phyloP scores from a whole-genome alignment of 805 yeast genomes.

The Sugiyamaella lignohabitans region DNA sequence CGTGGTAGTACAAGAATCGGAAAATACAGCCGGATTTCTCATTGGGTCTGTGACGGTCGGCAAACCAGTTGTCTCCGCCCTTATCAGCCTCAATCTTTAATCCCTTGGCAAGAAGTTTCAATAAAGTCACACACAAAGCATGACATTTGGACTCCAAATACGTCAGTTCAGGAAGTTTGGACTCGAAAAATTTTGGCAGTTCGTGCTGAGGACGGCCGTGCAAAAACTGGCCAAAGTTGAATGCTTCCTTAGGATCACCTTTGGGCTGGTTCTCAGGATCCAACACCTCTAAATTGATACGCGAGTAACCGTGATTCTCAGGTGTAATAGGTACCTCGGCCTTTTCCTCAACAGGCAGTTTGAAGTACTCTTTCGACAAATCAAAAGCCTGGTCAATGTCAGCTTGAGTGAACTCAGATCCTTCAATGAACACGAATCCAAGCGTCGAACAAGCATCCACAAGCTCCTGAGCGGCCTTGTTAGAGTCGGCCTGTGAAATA shows the following conservation, averaged over 20 bases:
- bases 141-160: constrained; percentile 40
- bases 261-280: constrained; percentile 33
- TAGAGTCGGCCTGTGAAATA: constrained; percentile 44
- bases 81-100: constrained; percentile 50
- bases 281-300: constrained; percentile 47
- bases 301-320: constrained; percentile 56
- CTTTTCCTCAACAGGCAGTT: constrained; percentile 48
- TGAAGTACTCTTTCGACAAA: constrained; percentile 47
- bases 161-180: constrained; percentile 37
- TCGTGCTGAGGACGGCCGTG: constrained; percentile 41
- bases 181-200: constrained; percentile 49
- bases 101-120: constrained; percentile 55
- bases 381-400: constrained; percentile 49
- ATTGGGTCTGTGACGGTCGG: constrained; percentile 48
- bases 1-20: constrained; percentile 68
- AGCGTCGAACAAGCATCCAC: constrained; percentile 55
- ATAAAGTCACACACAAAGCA: constrained; percentile 42
- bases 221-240: constrained; percentile 55
- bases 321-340: constrained; percentile 43
- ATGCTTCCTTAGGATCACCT: constrained; percentile 47
- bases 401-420: constrained; percentile 52
- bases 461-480: constrained; percentile 33
- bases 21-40: constrained; percentile 56
- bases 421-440: constrained; percentile 62
- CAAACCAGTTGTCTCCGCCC: constrained; percentile 58